Percentiles rank a stretch among this genome's conserved stretches.
Conservation (phyloP, 1,139 yeast species). For the Taiozyma onychis region DNA sequence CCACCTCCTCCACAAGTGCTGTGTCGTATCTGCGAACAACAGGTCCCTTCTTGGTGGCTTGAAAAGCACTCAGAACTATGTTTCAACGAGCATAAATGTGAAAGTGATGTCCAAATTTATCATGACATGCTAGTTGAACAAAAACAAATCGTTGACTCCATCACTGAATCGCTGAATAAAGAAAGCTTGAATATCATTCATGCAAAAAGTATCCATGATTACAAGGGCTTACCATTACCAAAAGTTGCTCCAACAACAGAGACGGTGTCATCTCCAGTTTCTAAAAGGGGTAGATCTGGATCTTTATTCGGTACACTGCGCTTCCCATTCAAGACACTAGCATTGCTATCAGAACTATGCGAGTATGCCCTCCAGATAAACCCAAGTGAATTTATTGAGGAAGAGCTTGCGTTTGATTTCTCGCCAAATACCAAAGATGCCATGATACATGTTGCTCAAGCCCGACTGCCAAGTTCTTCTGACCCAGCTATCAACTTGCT, state of each 20-base stretch:
- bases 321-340: conserved; percentile 67
- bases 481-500: conserved; percentile 61
- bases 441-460: conserved; percentile 47
- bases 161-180: conserved; percentile 16
- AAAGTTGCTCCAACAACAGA: conserved; percentile 15
- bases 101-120: conserved; percentile 67
- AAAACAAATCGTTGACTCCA: conserved; percentile 37
- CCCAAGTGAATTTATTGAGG: conserved; percentile 34
- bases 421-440: conserved; percentile 72
- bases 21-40: conserved; percentile 88
- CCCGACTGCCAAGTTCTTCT: conserved; percentile 52
- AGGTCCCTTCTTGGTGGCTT: conserved; percentile 95
- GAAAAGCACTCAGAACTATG: conserved; percentile 90
- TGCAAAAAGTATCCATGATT: conserved; percentile 32
- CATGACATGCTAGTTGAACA: conserved; percentile 82
- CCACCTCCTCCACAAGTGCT: conserved; percentile 76
- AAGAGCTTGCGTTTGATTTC: conserved; percentile 32
- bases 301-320: conserved; percentile 30
- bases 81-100: conserved; percentile 75
- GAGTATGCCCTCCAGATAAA: conserved; percentile 73
- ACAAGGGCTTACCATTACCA: conserved; percentile 58
- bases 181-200: conserved; percentile 10
- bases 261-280: conserved; percentile 18
- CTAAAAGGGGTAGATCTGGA: conserved; percentile 25
- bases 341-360: conserved; percentile 59